Percentiles rank a stretch among this genome's conserved stretches.
Evolutionary conservation across 208 protist genomes (phyloP).

Genomic region (Tritrichomonas foetus): DNA sequence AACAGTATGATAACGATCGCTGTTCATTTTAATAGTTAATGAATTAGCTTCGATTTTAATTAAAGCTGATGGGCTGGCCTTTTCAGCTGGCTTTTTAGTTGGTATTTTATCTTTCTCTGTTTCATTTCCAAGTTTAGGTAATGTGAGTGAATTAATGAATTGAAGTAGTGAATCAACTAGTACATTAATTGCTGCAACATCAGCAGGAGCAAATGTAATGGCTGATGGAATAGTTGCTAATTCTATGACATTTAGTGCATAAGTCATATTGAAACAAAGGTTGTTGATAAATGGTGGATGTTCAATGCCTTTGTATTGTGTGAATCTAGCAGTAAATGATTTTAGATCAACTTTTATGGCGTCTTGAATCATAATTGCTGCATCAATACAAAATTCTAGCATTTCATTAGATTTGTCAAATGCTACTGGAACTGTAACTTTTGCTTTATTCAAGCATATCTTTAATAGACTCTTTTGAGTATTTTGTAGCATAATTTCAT

Average conservation of each 20-base stretch:
- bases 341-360: no score
- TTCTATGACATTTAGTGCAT: background rate
- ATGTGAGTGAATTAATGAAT: background rate
- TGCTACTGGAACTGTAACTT: no score
- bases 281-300: background rate
- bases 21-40: background rate
- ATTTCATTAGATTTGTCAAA: no score
- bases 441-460: no score
- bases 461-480: no score
- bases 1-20: background rate
- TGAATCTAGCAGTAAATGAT: background rate
- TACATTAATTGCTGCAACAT: background rate
- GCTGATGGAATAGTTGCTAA: background rate
- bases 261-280: background rate
- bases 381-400: no score
- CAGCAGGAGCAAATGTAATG: background rate
- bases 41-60: background rate
- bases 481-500: no score
- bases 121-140: background rate
- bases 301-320: background rate
- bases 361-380: no score
- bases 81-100: background rate
- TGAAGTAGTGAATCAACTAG: background rate
- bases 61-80: background rate
- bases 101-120: background rate